Evolutionary conservation across 2,329 filamentous ascomycete species (phyloP).

Genomic region (Chalaropsis ovoidea): DNA sequence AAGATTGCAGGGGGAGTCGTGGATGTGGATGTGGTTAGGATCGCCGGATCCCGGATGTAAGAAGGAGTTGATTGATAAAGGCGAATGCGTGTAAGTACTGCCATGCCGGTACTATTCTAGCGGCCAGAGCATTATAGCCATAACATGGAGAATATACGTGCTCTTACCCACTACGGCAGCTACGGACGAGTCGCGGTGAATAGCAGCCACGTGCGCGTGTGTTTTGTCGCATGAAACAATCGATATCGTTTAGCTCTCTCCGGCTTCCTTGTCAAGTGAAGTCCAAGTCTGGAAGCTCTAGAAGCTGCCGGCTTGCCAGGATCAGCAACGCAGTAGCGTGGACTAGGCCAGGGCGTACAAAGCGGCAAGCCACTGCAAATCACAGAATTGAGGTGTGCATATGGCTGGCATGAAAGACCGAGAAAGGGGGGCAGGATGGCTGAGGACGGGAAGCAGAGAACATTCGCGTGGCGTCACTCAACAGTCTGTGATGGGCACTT

Average conservation of each 20-base stretch:
- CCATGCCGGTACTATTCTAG: too few relatives aligned
- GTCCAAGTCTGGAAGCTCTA: not conserved
- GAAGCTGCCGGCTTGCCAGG: not conserved
- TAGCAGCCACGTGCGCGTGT: not conserved
- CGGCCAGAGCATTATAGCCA: too few relatives aligned
- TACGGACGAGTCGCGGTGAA: not conserved
- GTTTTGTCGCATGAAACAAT: constrained; percentile 7
- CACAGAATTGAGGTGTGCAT: not conserved
- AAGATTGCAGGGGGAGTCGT: not conserved
- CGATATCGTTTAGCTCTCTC: not conserved
- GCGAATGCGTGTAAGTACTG: too few relatives aligned
- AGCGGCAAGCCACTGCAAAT: not conserved
- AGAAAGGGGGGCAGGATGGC: not conserved
- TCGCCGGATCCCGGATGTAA: too few relatives aligned
- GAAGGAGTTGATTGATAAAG: too few relatives aligned
- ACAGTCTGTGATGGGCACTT: not conserved
- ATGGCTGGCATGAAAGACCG: not conserved
- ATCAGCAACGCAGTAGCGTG: not conserved
- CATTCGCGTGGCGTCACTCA: not conserved
- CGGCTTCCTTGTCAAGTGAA: not conserved
- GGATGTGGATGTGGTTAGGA: too few relatives aligned
- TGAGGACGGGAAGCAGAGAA: not conserved
- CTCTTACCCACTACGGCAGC: too few relatives aligned
- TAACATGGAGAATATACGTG: too few relatives aligned
- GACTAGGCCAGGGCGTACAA: not conserved